These are phyloP conservation scores for Trichoderma harzianum DNA, from an alignment of 2,329 filamentous ascomycete genomes.

Conservation along the genomic window DNA sequence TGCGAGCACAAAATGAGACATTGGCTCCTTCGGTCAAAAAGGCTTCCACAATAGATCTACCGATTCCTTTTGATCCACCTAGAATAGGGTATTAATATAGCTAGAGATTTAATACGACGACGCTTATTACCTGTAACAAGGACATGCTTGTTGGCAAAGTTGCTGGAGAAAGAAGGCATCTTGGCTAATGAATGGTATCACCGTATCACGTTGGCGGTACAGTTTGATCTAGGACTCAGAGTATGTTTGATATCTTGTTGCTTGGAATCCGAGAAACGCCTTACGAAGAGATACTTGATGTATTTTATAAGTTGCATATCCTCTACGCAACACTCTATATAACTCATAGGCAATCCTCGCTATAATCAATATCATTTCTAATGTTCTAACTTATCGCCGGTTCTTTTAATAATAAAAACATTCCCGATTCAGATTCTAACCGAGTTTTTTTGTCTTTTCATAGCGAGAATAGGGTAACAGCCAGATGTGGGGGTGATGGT, in stretches of 20 bases:
- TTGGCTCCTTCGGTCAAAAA: slow-evolving; percentile 28
- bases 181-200: not conserved
- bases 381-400: not conserved
- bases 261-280: not conserved
- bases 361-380: not conserved
- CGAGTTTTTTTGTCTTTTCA: not conserved
- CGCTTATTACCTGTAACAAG: not conserved
- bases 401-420: not conserved
- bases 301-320: not conserved
- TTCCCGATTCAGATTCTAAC: not conserved
- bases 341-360: not conserved
- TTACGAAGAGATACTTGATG: not conserved
- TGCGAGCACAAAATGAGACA: slow-evolving; percentile 27
- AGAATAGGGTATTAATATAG: not conserved
- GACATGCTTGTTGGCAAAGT: not conserved
- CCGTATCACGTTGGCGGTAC: not conserved
- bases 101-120: not conserved
- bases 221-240: no score
- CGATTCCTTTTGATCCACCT: slow-evolving; percentile 29
- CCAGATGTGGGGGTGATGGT: not conserved
- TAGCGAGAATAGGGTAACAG: not conserved
- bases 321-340: not conserved
- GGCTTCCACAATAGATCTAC: slow-evolving; percentile 22
- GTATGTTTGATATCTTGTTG: not conserved
- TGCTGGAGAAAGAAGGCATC: not conserved